phyloP scores from a whole-genome alignment of 2,329 filamentous ascomycete genomes.

The Fusarium guadeloupense region DNA sequence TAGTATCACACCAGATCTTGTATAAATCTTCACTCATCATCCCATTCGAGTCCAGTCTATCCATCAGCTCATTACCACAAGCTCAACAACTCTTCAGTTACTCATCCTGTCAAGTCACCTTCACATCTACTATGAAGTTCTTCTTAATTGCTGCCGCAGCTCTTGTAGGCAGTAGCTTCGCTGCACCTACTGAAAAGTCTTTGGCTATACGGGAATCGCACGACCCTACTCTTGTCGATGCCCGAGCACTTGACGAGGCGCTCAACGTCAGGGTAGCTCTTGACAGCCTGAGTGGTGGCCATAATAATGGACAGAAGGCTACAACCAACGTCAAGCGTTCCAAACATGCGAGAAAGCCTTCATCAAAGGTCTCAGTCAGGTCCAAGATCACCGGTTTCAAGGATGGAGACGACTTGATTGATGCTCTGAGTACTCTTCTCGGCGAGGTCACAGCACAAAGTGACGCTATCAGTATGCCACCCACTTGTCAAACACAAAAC shows the following conservation, averaged over 20 bases:
- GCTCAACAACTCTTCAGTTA: no score
- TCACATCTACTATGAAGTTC: not conserved
- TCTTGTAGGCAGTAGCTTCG: not conserved
- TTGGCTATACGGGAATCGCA: not conserved
- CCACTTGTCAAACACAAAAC: not conserved
- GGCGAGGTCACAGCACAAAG: not conserved
- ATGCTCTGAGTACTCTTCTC: conserved; percentile 1
- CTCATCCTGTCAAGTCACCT: not conserved
- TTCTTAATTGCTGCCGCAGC: not conserved
- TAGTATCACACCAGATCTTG: rapidly evolving
- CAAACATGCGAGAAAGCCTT: not conserved
- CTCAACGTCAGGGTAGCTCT: not conserved
- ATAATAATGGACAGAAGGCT: not conserved
- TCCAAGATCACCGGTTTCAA: not conserved
- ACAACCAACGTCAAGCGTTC: not conserved
- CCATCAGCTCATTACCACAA: not conserved
- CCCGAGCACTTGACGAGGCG: not conserved
- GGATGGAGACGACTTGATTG: not conserved
- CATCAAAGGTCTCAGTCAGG: not conserved
- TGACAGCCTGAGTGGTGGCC: not conserved
- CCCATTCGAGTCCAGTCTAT: rapidly evolving
- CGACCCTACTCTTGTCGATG: not conserved
- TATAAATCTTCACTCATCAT: not conserved
- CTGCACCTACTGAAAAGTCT: not conserved
- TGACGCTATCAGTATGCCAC: not conserved